Evolutionary conservation across 352 stramenopile species (phyloP).

Genomic region (Phytophthora tubulina): DNA sequence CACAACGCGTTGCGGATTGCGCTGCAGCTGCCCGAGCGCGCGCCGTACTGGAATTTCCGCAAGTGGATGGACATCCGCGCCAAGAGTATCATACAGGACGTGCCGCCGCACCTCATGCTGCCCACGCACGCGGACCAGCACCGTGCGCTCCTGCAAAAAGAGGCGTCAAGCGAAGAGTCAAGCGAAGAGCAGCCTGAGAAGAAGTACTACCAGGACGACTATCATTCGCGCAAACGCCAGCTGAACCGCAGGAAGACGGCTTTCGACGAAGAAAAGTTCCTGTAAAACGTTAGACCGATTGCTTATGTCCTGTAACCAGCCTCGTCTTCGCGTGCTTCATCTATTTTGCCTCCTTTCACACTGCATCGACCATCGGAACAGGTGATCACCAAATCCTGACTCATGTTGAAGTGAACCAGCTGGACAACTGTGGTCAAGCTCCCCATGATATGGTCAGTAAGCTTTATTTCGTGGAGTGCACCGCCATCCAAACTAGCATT

Average conservation of each 20-base stretch:
- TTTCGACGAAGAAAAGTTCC: conserved; percentile 44
- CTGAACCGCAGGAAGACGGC: conserved; percentile 43
- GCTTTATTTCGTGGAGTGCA: conserved; percentile 1
- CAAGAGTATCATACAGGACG: conserved; percentile 57
- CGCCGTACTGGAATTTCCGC: conserved; percentile 89
- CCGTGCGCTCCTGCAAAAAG: conserved; percentile 36
- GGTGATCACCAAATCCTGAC: not conserved
- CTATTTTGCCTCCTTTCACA: conserved; percentile 3
- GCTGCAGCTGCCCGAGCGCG: conserved; percentile 70
- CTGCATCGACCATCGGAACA: not conserved
- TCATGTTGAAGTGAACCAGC: conserved; percentile 8
- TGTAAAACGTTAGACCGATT: conserved; percentile 45
- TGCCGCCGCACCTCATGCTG: conserved; percentile 75
- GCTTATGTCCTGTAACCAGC: conserved; percentile 30
- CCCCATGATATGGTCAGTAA: conserved; percentile 9
- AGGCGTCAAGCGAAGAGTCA: conserved; percentile 1
- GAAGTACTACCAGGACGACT: conserved; percentile 38
- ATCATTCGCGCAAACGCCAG: conserved; percentile 44
- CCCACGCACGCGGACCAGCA: conserved; percentile 41
- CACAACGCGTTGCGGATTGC: conserved; percentile 71
- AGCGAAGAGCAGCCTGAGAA: conserved; percentile 6
- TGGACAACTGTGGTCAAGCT: conserved; percentile 12
- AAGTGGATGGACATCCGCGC: conserved; percentile 88
- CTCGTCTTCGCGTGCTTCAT: conserved; percentile 14
- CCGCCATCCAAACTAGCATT: conserved; percentile 14